Evolutionary conservation across 2,329 filamentous ascomycete species (phyloP), one percentile per base, ranked within the genome.

Genomic region (Pseudocercospora macadamiae): DNA sequence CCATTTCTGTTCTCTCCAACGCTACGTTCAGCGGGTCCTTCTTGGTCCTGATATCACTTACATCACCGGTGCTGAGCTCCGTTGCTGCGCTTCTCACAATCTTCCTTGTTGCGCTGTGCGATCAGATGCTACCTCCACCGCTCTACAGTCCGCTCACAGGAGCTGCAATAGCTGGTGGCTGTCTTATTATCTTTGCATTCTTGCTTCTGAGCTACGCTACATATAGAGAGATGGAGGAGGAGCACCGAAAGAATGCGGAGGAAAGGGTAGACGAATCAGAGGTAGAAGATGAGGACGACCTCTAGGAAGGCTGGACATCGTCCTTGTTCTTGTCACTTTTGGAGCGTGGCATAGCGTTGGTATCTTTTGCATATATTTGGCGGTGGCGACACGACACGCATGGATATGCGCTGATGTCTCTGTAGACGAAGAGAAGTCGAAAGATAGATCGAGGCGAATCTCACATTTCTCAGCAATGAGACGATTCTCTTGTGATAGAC

Each of bases 41-140:
- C 80, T 82, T 97, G 6, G 89, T 96, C 30, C 83, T 99, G 54
- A 97, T 99, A 70, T 92, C 88, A 14, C 82, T 99, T 25, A 99
- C 95, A 0, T 93, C 89, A 16, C 95, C 95, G 0, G 95, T 99
- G 2, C 81, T 99, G 3, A 70, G 66, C 58, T 96, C 90, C 16
- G 95, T 99, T 9, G 95, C 95, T 0, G 91, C 93, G 2, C 84
- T 99, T 5, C 81, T 99, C 47, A 99, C 95, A 19, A 99, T 99
- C 66, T 97, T 99, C 81, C 86, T 97, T 61, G 95, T 99, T 5
- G 95, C 93, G 0, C 80, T 97, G 26, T 90, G 90, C 55, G 95
- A 99, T 75, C 96, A 95, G 86, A 73, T 93, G 57, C 80, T 93
- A 42, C 96, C 91, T 0, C 77, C 78, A 3, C 80, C 80, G 2